Evolutionary conservation across 1,284 basidiomycete genomes (phyloP).

Genomic region (Ganoderma lingzhi): DNA sequence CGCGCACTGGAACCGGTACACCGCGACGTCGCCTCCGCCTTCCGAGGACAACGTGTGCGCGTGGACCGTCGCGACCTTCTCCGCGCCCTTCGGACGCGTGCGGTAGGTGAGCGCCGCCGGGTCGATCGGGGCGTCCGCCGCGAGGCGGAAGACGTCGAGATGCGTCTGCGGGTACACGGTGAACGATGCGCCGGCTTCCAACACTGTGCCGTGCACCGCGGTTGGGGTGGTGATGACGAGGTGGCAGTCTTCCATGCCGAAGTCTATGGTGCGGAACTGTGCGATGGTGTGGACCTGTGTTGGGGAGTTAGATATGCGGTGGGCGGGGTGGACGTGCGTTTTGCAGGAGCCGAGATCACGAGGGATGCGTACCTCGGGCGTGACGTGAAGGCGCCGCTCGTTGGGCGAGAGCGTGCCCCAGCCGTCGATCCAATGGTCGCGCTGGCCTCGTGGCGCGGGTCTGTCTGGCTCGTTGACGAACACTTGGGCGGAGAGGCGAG

Average conservation of each 20-base stretch:
- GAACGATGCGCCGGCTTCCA: constrained; percentile 16
- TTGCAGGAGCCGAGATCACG: not conserved
- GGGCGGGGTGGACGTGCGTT: not conserved
- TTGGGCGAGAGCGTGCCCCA: constrained; percentile 11
- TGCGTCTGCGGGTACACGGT: constrained; percentile 10
- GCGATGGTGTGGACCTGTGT: constrained; percentile 19
- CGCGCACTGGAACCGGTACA: constrained; percentile 16
- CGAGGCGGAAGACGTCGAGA: constrained; percentile 28
- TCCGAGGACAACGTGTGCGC: not conserved
- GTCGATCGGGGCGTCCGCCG: constrained; percentile 15
- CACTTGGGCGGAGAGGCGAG: constrained; percentile 27
- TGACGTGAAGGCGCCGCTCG: constrained; percentile 17
- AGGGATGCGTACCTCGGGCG: not conserved
- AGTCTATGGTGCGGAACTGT: constrained; percentile 35
- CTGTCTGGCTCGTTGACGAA: constrained; percentile 23
- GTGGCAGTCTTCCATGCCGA: constrained; percentile 34
- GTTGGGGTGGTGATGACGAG: constrained; percentile 2
- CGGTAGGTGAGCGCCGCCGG: constrained; percentile 24
- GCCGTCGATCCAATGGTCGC: constrained; percentile 7
- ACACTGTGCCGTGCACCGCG: not conserved
- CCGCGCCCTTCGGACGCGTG: constrained; percentile 16
- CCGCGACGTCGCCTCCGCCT: not conserved
- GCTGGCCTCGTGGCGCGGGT: constrained; percentile 5
- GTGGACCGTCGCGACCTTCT: constrained; percentile 16
- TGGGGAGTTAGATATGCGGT: not conserved